Evolutionary conservation across 1,284 basidiomycete genomes (phyloP).

Genomic region (Melanopsichium pennsylvanicum): DNA sequence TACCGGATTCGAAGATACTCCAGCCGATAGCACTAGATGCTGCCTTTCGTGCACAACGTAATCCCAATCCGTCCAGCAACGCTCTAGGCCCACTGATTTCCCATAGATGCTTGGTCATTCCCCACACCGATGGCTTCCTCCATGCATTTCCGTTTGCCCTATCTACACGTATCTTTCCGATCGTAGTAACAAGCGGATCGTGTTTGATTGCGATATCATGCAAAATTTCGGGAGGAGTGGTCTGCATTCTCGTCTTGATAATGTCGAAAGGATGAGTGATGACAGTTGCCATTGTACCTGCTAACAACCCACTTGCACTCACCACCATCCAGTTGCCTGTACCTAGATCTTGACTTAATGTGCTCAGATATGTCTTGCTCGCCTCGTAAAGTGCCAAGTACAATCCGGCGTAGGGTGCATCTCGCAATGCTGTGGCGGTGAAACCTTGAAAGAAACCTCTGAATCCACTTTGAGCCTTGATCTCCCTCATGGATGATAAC

Average conservation of each 20-base stretch:
- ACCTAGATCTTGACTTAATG: constrained; percentile 12
- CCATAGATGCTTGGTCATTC: constrained; percentile 45
- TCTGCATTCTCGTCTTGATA: constrained; percentile 65
- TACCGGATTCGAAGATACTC: constrained; percentile 62
- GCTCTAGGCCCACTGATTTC: constrained; percentile 35
- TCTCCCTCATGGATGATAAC: constrained; percentile 58
- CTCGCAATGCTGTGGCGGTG: constrained; percentile 85
- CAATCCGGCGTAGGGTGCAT: constrained; percentile 94
- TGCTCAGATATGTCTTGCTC: constrained; percentile 48
- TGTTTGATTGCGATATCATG: constrained; percentile 10
- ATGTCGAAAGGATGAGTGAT: constrained; percentile 65
- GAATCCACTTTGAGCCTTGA: constrained; percentile 76
- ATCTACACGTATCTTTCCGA: too few relatives aligned
- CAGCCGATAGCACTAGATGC: constrained; percentile 63
- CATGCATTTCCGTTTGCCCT: too few relatives aligned
- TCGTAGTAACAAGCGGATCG: neutral
- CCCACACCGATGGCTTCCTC: constrained; percentile 19
- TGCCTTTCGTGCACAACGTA: constrained; percentile 62
- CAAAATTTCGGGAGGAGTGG: constrained; percentile 34
- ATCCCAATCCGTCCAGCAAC: constrained; percentile 59
- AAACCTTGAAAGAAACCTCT: constrained; percentile 87
- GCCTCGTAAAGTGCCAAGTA: constrained; percentile 86
- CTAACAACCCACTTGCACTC: constrained; percentile 48
- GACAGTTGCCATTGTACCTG: constrained; percentile 60
- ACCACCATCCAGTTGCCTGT: constrained; percentile 57